Evolutionary conservation across 208 protist genomes (phyloP), one percentile per base, ranked within the genome.

Genomic region (Tritrichomonas foetus): DNA sequence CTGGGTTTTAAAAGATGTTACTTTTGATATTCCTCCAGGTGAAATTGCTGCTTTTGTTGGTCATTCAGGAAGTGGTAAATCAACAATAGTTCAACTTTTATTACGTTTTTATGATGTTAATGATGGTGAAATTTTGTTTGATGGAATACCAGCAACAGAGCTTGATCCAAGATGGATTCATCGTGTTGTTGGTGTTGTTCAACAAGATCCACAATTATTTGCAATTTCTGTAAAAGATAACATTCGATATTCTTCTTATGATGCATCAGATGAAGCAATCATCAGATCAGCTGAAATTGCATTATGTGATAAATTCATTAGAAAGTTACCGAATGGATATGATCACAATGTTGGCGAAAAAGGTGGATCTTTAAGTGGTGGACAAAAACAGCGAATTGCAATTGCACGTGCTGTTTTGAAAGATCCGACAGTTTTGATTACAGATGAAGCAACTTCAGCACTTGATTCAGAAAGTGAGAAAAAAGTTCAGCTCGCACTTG

Each of bases 11-110:
- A 36, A 44, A 47, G 25, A 78, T 78, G 69, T 78, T 27, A 47
- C 69, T 9, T 78, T 78, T 44, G 25, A 78, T 47, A 44, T 78
- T 44, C 5, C 39, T 47, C 9, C 69, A 78, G 69, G 69, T 20
- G 69, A 78, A 36, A 78, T 78, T 20, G 69, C 20, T 44, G 69
- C 69, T 44, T 78, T 78, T 78, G 69, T 78, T 47, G 69, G 69
- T 5, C 69, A 78, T 44, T n/a, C 14, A 47, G 69, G 69, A 36
- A 44, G 69, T 78, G 69, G 69, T 27, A 78, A 78, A 47, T 44
- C 33, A 13, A 78, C 69, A 9, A 78, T 78, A 44, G 69, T 78
- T 47, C 69, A 78, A 20, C 25, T 78, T n/a, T 3, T 78, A 27
- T 20, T 78, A 9, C 27, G 69, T 36, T 78, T 78, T 44, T 78